A percentile compares a stretch with the other conserved stretches of the same genome.
These are phyloP conservation scores for Pseudophaeomoniella oleicola DNA, from an alignment of 2,329 filamentous ascomycete species.

Conservation along the genomic window DNA sequence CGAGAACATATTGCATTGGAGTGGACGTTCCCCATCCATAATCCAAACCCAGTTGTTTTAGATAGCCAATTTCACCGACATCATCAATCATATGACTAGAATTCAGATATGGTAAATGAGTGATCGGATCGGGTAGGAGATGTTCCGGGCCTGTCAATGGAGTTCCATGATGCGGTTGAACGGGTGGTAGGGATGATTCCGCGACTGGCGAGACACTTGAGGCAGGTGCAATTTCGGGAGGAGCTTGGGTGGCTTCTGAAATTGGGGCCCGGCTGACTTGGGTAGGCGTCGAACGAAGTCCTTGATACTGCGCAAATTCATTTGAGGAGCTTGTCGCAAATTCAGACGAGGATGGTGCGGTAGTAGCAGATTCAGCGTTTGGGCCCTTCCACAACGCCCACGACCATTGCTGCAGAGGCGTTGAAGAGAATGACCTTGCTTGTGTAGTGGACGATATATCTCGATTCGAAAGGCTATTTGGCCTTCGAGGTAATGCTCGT, in stretches of 20 bases:
- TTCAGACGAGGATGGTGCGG: background rate
- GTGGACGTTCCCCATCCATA: conserved; percentile 72
- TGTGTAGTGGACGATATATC: background rate
- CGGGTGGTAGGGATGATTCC: conserved; percentile 5
- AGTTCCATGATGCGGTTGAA: conserved; percentile 6
- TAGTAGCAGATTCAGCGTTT: background rate
- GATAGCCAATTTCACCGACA: conserved; percentile 50
- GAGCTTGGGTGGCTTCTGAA: background rate
- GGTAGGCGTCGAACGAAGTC: background rate
- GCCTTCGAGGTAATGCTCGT: background rate
- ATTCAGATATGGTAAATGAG: background rate
- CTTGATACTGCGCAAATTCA: background rate
- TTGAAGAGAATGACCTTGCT: background rate
- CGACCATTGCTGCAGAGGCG: background rate
- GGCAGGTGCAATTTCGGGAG: background rate
- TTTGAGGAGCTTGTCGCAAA: background rate
- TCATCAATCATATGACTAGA: background rate
- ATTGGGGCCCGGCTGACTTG: no score
- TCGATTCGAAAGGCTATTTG: background rate
- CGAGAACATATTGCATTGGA: conserved; percentile 59
- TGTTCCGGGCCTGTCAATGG: conserved; percentile 1
- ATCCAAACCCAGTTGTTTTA: conserved; percentile 70
- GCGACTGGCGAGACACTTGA: conserved; percentile 3
- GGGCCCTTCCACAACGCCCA: background rate
- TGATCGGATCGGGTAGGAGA: background rate